Conservation (phyloP, 345 rosid species). For the Eucalyptus marginata region DNA sequence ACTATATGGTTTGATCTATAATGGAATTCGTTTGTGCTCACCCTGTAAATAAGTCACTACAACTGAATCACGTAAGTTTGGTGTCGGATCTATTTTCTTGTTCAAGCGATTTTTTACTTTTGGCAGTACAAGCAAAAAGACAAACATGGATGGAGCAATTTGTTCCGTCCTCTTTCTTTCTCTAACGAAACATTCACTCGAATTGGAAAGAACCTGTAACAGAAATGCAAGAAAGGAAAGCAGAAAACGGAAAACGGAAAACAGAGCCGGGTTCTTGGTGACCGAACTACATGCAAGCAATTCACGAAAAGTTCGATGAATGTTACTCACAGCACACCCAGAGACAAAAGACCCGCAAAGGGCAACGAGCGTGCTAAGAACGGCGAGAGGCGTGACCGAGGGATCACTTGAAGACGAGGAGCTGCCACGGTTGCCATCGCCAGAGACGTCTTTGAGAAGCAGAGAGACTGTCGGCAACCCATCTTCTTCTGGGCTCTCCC, state of each 20-base stretch:
- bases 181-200: not conserved
- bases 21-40: rapidly evolving
- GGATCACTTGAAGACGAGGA: not conserved
- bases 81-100: too few species aligned
- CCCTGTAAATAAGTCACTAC: rapidly evolving
- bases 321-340: conserved; percentile 26
- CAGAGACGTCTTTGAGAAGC: not conserved
- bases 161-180: not conserved
- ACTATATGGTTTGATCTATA: too few species aligned
- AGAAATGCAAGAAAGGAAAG: not conserved
- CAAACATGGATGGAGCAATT: not conserved
- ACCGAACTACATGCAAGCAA: not conserved
- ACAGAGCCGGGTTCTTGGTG: not conserved
- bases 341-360: conserved; percentile 6
- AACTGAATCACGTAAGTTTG: rapidly evolving
- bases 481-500: not conserved
- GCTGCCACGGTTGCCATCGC: not conserved
- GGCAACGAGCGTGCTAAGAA: conserved; percentile 40
- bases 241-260: not conserved
- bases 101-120: rapidly evolving
- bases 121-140: not conserved
- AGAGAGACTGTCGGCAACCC: not conserved
- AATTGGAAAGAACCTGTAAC: not conserved
- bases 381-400: conserved; percentile 6
- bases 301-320: not conserved